A percentile compares a stretch with the other conserved stretches of the same genome.
These are phyloP conservation scores for Mucor indicus DNA, from an alignment of 371 early-diverging fungal genomes.

Conservation along the genomic window DNA sequence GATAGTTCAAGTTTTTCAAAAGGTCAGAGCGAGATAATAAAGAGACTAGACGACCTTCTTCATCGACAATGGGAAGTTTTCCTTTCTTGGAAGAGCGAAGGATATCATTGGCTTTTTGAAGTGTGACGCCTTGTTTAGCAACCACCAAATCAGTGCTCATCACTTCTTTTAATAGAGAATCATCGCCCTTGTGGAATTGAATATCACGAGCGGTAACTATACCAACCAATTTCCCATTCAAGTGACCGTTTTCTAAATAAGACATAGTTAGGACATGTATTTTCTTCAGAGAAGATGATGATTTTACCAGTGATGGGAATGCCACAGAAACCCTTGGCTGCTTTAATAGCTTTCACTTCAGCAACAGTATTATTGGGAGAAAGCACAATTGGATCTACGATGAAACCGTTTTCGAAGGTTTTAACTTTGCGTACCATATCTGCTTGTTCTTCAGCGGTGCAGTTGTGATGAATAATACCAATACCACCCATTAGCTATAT, in stretches of 20 bases:
- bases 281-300: not conserved
- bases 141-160: conserved; percentile 92
- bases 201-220: conserved; percentile 96
- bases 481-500: conserved; percentile 82
- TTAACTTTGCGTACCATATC: conserved; percentile 96
- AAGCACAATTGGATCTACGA: conserved; percentile 87
- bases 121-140: conserved; percentile 84
- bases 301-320: conserved; percentile 86
- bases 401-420: conserved; percentile 97
- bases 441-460: conserved; percentile 89
- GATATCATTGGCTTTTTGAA: conserved; percentile 88
- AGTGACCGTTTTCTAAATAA: conserved; percentile 78
- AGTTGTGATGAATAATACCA: conserved; percentile 97
- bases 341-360: conserved; percentile 85
- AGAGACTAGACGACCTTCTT: conserved; percentile 79
- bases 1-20: conserved; percentile 94
- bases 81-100: conserved; percentile 90
- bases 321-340: conserved; percentile 87
- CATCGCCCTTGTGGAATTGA: conserved; percentile 77
- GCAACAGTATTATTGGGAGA: conserved; percentile 78
- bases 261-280: not conserved
- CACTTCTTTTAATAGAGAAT: conserved; percentile 62
- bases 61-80: conserved; percentile 94
- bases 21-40: conserved; percentile 92
- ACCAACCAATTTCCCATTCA: conserved; percentile 89